Base-by-base conservation (phyloP, 257 asterid species). In the Buddleja alternifolia region DNA sequence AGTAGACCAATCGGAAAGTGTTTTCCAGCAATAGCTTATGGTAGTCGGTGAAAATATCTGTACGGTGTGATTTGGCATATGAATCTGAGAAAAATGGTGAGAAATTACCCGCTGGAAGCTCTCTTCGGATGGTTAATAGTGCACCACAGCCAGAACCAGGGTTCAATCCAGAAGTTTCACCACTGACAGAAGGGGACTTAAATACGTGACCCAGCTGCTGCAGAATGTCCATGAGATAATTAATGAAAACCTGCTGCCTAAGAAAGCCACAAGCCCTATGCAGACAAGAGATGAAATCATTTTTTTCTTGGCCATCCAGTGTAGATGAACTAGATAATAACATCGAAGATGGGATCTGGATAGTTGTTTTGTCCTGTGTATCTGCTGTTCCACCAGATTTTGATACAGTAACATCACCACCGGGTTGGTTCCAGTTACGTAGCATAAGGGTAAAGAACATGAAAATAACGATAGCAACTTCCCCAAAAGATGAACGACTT, bases 351-450 rank as follows among this genome's bases (percentile, higher is more conserved):
- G 80, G 68, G 56, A 73, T 71, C 48, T 75, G 97, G 71, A 67
- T 66, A 63, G 82, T 45, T 47, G 81, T 72, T 76, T 83, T 91
- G 71, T 94, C 99, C 80, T 79, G 86, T 19, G 79, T 25, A 72
- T 91, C 99, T 16, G 79, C 59, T 42, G 80, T 73, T 60, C 84
- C 84, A 60, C 84, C 77, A 44, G 87, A 79, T 85, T 92, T 94
- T 69, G 86, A 79, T 41, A 60, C 79, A 71, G 90, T 72, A 60
- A 82, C 88, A 80, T 89, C 97, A 66, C 77, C 68, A 56, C 97
- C 88, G n/a, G 97, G 93, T 66, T 94, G 99, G 81, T 94, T 89
- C 99, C 99, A 94, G 83, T 94, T 94, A 45, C 99, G 90, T 61
- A 94, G 83, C 99, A 94, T 91, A 62, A 91, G 93, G 42, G 99